Conservation (phyloP, 441 rosid species). For the Croton setiger region DNA sequence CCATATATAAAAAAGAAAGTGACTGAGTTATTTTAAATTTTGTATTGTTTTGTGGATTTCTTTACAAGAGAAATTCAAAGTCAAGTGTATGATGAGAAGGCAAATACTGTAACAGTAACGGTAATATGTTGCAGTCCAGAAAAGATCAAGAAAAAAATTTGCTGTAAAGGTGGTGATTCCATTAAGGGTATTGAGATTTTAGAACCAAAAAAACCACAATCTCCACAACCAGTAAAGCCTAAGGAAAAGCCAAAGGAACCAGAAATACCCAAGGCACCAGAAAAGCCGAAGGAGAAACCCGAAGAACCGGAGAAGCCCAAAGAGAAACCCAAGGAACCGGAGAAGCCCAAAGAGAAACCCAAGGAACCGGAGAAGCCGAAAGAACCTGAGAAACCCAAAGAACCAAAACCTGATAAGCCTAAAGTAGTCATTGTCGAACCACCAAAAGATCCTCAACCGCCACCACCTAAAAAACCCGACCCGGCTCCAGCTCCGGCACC, state of each 20-base stretch:
- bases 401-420: too few species aligned
- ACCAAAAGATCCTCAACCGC: too few species aligned
- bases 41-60: constrained; percentile 20
- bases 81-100: constrained; percentile 58
- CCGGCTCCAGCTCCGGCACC: too few species aligned
- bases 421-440: too few species aligned
- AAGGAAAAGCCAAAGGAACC: neutral
- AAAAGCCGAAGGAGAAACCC: neutral
- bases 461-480: too few species aligned
- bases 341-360: too few species aligned
- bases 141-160: constrained; percentile 52
- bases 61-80: constrained; percentile 69
- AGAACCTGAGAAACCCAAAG: too few species aligned
- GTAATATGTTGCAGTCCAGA: constrained; percentile 77
- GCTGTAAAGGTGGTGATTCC: constrained; percentile 50
- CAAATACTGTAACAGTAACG: constrained; percentile 52
- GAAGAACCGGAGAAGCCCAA: neutral
- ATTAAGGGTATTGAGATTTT: constrained; percentile 57
- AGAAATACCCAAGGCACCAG: neutral
- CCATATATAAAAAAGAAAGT: neutral
- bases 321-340: neutral
- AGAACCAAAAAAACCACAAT: constrained; percentile 20
- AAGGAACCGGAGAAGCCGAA: too few species aligned
- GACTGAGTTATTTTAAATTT: constrained; percentile 35
- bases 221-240: neutral